Base-by-base conservation (phyloP, 495 filamentous ascomycete genomes). In the Wilcoxina mikolae region DNA sequence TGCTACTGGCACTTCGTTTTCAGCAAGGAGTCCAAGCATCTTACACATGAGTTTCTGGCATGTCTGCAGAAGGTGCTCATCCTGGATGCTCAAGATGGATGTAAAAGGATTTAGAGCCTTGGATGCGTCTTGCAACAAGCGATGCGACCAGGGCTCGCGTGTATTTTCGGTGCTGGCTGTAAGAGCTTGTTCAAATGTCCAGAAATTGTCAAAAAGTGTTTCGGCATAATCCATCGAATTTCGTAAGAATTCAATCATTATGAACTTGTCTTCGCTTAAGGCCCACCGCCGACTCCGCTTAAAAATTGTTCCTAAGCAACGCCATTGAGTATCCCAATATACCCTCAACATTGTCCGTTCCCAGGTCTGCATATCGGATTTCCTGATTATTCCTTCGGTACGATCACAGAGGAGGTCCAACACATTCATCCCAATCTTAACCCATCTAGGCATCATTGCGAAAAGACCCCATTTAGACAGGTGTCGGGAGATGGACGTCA, bases 161-260 rank as follows among this genome's bases (percentile, higher is more conserved):
- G 52, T 44, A 41, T 53, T 42, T 33, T 55, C 53, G 15, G 56
- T 51, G 27, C 54, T 61, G 39, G 53, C 55, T n/a, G 55, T 42
- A 38, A 66, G 50, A 33, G 63, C 63, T 22, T 66, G 58, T 24
- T 66, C 63, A 50, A 65, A 62, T 43, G 62, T 61, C 62, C 62
- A 65, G 44, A 62, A 66, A n/a, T 56, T 56, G 50, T 83, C 79
- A 60, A 96, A 85, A 2, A 94, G 73, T 20, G 76, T 75, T 61
- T 95, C 84, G 2, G 88, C 88, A 60, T 94, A 84, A 58, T 95
- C 84, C 74, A 96, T 96, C 25, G 83, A 82, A 60, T 95, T 86
- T 57, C 91, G 79, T 61, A 85, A 91, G 59, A 96, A 95, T 47
- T 96, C 84, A 63, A 83, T 78, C 85, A 98, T 84, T 23, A 74